Evolutionary conservation across 1,139 yeast genomes (phyloP).

Genomic region (Pneumocystis oryctolagi): DNA sequence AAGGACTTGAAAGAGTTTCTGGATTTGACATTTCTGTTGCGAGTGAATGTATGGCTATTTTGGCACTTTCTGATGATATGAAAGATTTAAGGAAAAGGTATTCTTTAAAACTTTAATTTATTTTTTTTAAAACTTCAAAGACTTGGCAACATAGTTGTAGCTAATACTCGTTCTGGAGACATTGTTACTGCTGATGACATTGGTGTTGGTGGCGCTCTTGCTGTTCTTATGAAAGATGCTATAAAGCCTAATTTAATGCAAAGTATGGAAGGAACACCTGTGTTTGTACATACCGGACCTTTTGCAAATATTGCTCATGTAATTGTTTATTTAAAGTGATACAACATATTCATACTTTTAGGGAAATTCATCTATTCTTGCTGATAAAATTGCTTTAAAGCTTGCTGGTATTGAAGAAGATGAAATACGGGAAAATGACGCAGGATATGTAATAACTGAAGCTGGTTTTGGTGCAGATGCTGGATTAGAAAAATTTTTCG

Average conservation of each 20-base stretch:
- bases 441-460: constrained; percentile 90
- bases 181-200: constrained; percentile 93
- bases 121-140: neutral
- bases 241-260: constrained; percentile 97
- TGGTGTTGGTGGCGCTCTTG: constrained; percentile 94
- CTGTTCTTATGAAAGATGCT: constrained; percentile 91
- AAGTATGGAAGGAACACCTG: constrained; percentile 96
- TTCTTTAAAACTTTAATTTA: neutral
- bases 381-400: constrained; percentile 90
- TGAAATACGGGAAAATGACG: constrained; percentile 42
- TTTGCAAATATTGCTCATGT: constrained; percentile 96
- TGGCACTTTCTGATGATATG: constrained; percentile 74
- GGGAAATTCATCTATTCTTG: constrained; percentile 48
- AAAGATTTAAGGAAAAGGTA: constrained; percentile 71
- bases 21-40: constrained; percentile 97
- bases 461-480: constrained; percentile 98
- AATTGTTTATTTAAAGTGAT: constrained; percentile 29
- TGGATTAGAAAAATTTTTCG: constrained; percentile 97
- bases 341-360: constrained; percentile 23
- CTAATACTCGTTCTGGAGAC: constrained; percentile 62
- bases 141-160: constrained; percentile 82
- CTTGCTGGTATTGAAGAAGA: constrained; percentile 61
- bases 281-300: constrained; percentile 96
- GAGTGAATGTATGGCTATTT: constrained; percentile 92
- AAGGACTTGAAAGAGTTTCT: constrained; percentile 74